Base-by-base conservation (phyloP, 305 asterid species). In the Galium porrigens region DNA sequence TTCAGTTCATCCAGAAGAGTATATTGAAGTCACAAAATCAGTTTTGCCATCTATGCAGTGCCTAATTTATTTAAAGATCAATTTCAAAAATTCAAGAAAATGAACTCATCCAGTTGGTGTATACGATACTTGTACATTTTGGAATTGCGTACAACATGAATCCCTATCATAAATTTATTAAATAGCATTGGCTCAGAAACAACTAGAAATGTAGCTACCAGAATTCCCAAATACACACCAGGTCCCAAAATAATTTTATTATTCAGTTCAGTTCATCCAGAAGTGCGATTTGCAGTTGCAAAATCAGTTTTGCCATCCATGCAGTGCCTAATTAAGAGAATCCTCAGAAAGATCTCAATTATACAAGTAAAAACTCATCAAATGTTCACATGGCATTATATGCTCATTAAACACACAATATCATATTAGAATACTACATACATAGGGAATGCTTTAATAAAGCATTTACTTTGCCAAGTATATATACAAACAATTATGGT, bases 161-260 rank as follows among this genome's bases (percentile, higher is more conserved):
- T 22, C 4, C 14, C 55, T 15, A 62, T 25, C 37, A 12, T 15
- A 12, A 41, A 41, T 5, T 41, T 41, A 41, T 1, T 18, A 17
- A 36, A 39, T 9, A 9, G 33, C 51, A 12, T 20, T 18, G 52
- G 65, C 34, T 39, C 34, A 39, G 5, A 37, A 46, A 10, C 49
- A 60, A 61, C 63, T 61, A 39, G 53, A 37, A 48, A 36, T 6
- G 41, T 61, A 39, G 53, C 22, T 49, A 10, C 25, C 44, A 32
- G 53, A 57, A 15, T 22, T 39, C 65, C 20, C 34, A 39, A 10
- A 9, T 17, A 14, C 52, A 46, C 20, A 27, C 30, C 4, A 46
- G 6, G 18, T 12, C 34, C 2, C 32, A 61, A 20, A 6, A 12
- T 58, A 14, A 2, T 6, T 10, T 37, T 12, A 22, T 11, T 25